Evolutionary conservation across 1,284 basidiomycete species (phyloP).

Genomic region (Cutaneotrichosporon cyanovorans): DNA sequence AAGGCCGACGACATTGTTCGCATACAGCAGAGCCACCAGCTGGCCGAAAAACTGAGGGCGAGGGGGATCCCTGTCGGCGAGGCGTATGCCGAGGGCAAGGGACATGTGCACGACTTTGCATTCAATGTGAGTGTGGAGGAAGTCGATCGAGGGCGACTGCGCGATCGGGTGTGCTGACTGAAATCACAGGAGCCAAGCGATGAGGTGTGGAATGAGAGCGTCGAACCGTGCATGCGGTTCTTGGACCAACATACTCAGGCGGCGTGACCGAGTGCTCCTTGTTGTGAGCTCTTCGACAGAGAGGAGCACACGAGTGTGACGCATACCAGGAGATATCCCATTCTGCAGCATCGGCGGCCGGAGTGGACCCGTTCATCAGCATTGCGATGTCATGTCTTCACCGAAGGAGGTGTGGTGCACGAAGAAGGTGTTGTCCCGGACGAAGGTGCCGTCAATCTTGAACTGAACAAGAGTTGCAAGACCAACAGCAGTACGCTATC

Average conservation of each 20-base stretch:
- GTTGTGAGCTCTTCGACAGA: no score
- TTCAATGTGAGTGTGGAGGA: constrained; percentile 5
- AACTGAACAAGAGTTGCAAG: no score
- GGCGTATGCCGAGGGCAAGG: constrained; percentile 3
- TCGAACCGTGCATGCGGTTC: constrained; percentile 23
- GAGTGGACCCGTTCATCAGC: no score
- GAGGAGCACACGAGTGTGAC: no score
- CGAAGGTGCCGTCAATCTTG: no score
- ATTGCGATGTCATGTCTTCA: no score
- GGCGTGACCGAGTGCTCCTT: not conserved
- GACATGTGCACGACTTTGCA: constrained; percentile 19
- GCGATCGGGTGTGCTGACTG: not conserved
- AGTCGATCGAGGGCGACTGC: not conserved
- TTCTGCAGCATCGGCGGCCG: no score
- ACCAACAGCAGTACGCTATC: no score
- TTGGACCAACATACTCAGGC: constrained; percentile 17
- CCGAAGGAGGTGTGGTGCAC: no score
- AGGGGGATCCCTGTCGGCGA: constrained; percentile 12
- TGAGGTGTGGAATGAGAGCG: constrained; percentile 22
- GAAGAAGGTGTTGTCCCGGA: no score
- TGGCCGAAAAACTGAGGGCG: constrained; percentile 14
- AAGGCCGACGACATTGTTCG: constrained; percentile 19
- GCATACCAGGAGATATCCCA: no score
- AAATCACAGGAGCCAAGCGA: constrained; percentile 17
- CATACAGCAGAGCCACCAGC: constrained; percentile 15